Conservation (phyloP, 345 rosid species). For the Gossypium thurberi region DNA sequence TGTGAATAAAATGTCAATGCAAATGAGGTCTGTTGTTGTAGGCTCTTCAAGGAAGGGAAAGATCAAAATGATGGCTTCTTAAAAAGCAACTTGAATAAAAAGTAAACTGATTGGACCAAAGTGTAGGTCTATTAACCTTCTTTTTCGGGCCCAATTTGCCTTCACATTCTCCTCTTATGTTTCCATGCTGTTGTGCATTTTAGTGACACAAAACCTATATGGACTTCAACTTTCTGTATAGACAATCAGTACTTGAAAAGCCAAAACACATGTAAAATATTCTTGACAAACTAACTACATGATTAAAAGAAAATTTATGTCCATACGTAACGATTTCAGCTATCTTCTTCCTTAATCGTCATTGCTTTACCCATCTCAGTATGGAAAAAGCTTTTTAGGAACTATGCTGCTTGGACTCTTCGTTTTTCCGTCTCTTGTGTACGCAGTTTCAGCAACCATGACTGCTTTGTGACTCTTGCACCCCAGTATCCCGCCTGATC, state of each 20-base stretch:
- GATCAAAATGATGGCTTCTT: background rate
- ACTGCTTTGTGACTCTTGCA: conserved; percentile 45
- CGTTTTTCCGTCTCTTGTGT: conserved; percentile 25
- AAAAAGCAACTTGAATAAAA: background rate
- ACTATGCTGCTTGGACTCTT: background rate
- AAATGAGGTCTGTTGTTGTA: background rate
- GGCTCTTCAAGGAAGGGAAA: background rate
- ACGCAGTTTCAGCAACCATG: conserved; percentile 36
- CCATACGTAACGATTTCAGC: background rate
- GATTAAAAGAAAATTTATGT: conserved; percentile 9
- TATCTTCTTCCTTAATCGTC: background rate
- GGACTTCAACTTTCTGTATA: background rate
- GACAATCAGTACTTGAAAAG: background rate
- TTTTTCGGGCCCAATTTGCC: conserved; percentile 21
- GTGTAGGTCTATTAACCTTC: conserved; percentile 17
- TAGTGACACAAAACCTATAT: conserved; percentile 11
- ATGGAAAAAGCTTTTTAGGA: background rate
- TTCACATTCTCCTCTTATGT: conserved; percentile 27
- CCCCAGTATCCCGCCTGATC: conserved; percentile 28
- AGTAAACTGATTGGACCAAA: conserved; percentile 16
- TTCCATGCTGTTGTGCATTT: conserved; percentile 23
- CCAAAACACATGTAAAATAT: background rate
- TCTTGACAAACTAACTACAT: background rate
- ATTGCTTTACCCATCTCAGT: background rate
- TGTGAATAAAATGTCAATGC: conserved; percentile 1